Conservation (phyloP, 2,329 filamentous ascomycete genomes). For the Diaporthe citrichinensis region DNA sequence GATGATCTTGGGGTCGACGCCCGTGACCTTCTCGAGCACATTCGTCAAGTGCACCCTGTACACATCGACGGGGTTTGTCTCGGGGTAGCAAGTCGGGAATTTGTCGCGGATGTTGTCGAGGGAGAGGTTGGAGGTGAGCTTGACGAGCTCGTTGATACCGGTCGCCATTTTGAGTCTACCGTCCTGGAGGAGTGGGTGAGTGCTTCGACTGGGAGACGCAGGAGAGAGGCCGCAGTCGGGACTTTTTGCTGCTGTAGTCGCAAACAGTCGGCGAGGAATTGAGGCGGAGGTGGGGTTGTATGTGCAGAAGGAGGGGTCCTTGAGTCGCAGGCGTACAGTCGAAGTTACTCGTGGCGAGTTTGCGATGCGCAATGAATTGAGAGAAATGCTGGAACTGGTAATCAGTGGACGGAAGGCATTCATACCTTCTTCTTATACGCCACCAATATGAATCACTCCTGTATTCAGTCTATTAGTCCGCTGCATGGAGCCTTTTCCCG, state of each 20-base stretch:
- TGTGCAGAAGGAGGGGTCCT: conserved; percentile 37
- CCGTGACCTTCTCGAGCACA: conserved; percentile 76
- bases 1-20: conserved; percentile 78
- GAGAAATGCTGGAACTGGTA: conserved; percentile 13
- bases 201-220: conserved; percentile 19
- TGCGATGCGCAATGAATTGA: neutral
- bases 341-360: neutral
- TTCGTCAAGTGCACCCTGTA: conserved; percentile 84
- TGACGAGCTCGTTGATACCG: conserved; percentile 51
- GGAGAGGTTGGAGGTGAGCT: conserved; percentile 53
- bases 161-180: conserved; percentile 46
- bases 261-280: conserved; percentile 16
- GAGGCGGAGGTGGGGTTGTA: conserved; percentile 37
- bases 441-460: conserved; percentile 20
- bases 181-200: conserved; percentile 35
- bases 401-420: conserved; percentile 35
- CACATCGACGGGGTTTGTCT: conserved; percentile 82
- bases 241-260: conserved; percentile 29
- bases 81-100: conserved; percentile 73
- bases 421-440: conserved; percentile 36
- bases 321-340: conserved; percentile 18
- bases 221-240: neutral
- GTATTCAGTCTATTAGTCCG: neutral
- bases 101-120: conserved; percentile 54
- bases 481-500: neutral